Evolutionary conservation across 345 rosid genomes (phyloP), one percentile per base, ranked within the genome.

Genomic region (Sonneratia alba): DNA sequence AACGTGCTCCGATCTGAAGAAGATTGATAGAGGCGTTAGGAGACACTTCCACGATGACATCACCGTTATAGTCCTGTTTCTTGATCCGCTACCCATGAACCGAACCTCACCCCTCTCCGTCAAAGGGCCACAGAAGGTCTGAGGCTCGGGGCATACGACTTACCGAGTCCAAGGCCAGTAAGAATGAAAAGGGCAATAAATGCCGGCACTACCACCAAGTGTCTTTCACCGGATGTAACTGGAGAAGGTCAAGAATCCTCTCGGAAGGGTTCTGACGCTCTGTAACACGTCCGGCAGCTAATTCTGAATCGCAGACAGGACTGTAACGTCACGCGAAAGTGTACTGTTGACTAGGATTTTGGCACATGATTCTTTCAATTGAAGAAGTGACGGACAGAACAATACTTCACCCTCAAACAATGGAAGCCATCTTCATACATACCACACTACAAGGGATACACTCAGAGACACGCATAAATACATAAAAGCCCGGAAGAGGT

Each of bases 31-130:
- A 38, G 92, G 94, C 6, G 92, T 88, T 6, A 79, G 97, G 72
- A 84, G 97, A 68, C 94, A 91, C 79, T 91, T 91, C 73, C 97
- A 91, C 18, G 92, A 91, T 40, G 94, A 91, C 71, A 87, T 91
- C 21, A 79, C 89, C 0, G 89, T 83, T 38, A 38, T 81, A n/a
- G 89, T 91, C 6, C 75, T 87, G 66, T 87, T 83, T 71, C 78
- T 88, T 4, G 84, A 87, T 42, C 75, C 51, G 6, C n/a, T 18
- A 42, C 47, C 74, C 45, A 55, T 64, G 45, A 69, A 38, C 11
- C 75, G 53, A 56, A 34, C 69, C 78, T 66, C 57, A 6, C 80
- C 87, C 0, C 11, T 87, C 16, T 91, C 98, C 1, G 61, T 89
- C 27, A 81, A 71, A 81, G 97, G 91, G 48, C 85, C 85, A 7